These are phyloP conservation scores for Hypoxylon sp. DNA, from an alignment of 2,329 filamentous ascomycete species.

Conservation along the genomic window DNA sequence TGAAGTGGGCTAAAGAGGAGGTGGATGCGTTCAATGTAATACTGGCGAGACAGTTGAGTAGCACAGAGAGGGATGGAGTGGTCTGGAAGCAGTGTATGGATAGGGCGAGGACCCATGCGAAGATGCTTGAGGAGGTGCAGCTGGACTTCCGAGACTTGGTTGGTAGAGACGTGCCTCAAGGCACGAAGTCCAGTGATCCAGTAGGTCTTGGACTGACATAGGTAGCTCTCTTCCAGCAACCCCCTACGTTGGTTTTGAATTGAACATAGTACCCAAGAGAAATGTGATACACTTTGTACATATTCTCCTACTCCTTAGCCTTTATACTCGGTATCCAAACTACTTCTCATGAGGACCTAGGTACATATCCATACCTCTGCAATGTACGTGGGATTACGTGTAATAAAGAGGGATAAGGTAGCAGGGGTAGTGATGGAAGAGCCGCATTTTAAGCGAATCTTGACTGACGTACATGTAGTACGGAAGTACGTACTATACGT, in stretches of 20 bases:
- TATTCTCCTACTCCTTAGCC: neutral
- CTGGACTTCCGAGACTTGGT: slow-evolving; percentile 90
- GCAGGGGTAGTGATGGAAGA: slow-evolving; percentile 7
- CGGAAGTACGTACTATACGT: slow-evolving; percentile 16
- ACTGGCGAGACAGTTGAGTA: slow-evolving; percentile 86
- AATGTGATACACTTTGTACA: neutral
- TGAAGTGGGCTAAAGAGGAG: slow-evolving; percentile 98
- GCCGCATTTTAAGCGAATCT: slow-evolving; percentile 36
- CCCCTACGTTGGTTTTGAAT: neutral
- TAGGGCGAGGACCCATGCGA: slow-evolving; percentile 82
- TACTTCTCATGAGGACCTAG: neutral
- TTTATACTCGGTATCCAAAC: neutral
- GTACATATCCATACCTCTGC: neutral
- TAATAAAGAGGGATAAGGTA: neutral
- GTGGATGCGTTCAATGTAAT: slow-evolving; percentile 91
- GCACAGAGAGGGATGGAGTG: slow-evolving; percentile 79
- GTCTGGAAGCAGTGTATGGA: slow-evolving; percentile 88
- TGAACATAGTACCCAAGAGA: neutral
- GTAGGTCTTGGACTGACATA: slow-evolving; percentile 59
- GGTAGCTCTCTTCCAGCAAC: slow-evolving; percentile 44
- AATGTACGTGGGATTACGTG: no score
- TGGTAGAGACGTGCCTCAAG: slow-evolving; percentile 64
- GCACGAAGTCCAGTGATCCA: slow-evolving; percentile 49
- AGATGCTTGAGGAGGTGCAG: slow-evolving; percentile 84
- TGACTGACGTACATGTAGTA: slow-evolving; percentile 26